Percentiles rank a stretch among this genome's conserved stretches.
phyloP scores from a whole-genome alignment of 2,329 filamentous ascomycete species.

The Alternaria sp. region DNA sequence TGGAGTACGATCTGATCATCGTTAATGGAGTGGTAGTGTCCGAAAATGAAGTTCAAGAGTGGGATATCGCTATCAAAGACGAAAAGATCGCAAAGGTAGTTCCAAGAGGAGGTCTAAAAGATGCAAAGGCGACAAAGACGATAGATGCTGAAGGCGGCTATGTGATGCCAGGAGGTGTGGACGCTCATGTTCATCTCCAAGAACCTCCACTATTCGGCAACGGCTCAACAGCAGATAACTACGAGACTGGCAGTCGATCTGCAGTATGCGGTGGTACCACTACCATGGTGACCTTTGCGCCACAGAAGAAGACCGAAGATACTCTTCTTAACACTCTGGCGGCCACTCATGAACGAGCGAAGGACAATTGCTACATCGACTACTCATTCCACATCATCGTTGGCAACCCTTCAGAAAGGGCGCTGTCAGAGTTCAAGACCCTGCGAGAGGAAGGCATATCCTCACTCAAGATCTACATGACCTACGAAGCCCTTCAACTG shows the following conservation, averaged over 20 bases:
- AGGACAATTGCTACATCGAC: slow-evolving; percentile 56
- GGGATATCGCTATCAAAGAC: slow-evolving; percentile 53
- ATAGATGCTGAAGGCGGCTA: slow-evolving; percentile 56
- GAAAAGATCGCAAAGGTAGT: slow-evolving; percentile 50
- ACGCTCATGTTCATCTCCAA: slow-evolving; percentile 56
- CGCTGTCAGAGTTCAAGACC: slow-evolving; percentile 45
- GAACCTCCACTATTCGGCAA: slow-evolving; percentile 56
- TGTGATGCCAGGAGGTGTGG: slow-evolving; percentile 55
- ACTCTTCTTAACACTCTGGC: slow-evolving; percentile 53
- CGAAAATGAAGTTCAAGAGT: slow-evolving; percentile 46
- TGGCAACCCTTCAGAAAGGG: slow-evolving; percentile 44
- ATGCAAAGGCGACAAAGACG: slow-evolving; percentile 36
- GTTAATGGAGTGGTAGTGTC: slow-evolving; percentile 54
- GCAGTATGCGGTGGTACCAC: slow-evolving; percentile 59
- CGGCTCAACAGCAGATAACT: slow-evolving; percentile 49
- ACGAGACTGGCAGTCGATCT: slow-evolving; percentile 52
- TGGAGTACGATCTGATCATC: slow-evolving; percentile 49
- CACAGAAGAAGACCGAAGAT: slow-evolving; percentile 54
- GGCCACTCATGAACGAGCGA: slow-evolving; percentile 53
- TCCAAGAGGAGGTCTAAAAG: slow-evolving; percentile 39
- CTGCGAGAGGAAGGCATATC: slow-evolving; percentile 48
- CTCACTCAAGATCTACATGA: slow-evolving; percentile 54
- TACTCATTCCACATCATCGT: slow-evolving; percentile 54
- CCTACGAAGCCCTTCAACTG: slow-evolving; percentile 49
- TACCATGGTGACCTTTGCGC: slow-evolving; percentile 57